These are phyloP conservation scores for Lactarius pseudohatsudake DNA, from an alignment of 768 basidiomycete species.

Conservation along the genomic window DNA sequence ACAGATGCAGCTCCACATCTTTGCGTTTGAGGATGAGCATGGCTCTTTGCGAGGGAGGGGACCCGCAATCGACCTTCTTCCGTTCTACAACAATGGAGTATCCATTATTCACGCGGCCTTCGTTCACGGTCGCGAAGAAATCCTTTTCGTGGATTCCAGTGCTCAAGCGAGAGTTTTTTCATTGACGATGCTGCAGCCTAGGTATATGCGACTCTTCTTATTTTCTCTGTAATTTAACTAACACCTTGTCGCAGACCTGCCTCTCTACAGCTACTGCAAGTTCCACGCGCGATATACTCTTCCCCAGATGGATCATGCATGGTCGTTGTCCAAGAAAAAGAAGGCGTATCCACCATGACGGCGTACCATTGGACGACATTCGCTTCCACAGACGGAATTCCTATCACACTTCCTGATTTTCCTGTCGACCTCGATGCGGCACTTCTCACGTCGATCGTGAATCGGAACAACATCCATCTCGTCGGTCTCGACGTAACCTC, in stretches of 20 bases:
- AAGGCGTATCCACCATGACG: slow-evolving; percentile 29
- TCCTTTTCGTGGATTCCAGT: slow-evolving; percentile 49
- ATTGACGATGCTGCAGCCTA: slow-evolving; percentile 50
- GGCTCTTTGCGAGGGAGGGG: slow-evolving; percentile 44
- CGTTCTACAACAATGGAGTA: slow-evolving; percentile 42
- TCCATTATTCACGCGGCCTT: slow-evolving; percentile 44
- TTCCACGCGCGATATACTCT: slow-evolving; percentile 42
- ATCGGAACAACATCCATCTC: slow-evolving; percentile 44
- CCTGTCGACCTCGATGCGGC: slow-evolving; percentile 29
- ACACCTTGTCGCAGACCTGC: slow-evolving; percentile 54
- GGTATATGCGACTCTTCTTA: slow-evolving; percentile 41
- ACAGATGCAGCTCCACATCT: slow-evolving; percentile 46
- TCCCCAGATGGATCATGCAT: slow-evolving; percentile 58
- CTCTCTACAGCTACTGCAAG: slow-evolving; percentile 39
- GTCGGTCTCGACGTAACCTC: slow-evolving; percentile 40
- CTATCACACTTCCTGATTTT: slow-evolving; percentile 36
- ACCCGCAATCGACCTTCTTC: slow-evolving; percentile 40
- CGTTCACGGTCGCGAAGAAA: slow-evolving; percentile 51
- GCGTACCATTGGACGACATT: slow-evolving; percentile 60
- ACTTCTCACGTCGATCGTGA: slow-evolving; percentile 48
- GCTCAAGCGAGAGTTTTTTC: slow-evolving; percentile 52
- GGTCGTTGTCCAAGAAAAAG: slow-evolving; percentile 36
- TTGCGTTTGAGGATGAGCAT: slow-evolving; percentile 47
- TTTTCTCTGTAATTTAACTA: too few species aligned
- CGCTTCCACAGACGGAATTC: slow-evolving; percentile 48